These are phyloP conservation scores for Sugiyamaella mastotermitis DNA, from an alignment of 805 yeast species.

Conservation along the genomic window DNA sequence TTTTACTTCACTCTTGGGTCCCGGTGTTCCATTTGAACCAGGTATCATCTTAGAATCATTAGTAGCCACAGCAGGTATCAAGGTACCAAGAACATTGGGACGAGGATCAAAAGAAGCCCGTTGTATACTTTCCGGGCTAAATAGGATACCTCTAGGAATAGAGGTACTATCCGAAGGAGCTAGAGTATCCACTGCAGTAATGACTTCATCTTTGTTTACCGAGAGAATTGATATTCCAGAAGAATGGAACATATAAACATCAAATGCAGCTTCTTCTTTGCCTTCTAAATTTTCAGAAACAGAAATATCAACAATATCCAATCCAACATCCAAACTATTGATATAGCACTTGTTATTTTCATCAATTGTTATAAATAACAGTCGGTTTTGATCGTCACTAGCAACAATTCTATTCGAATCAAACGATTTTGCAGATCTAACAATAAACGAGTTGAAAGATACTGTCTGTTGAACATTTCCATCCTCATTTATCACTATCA, in stretches of 20 bases:
- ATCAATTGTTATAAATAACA: too few species aligned
- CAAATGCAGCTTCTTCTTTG: conserved; percentile 10
- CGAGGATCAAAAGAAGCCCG: too few species aligned
- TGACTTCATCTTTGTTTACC: conserved; percentile 9
- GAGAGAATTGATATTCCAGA: conserved; percentile 17
- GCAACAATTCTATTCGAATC: too few species aligned
- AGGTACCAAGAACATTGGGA: too few species aligned
- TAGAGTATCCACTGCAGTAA: neutral
- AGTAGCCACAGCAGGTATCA: neutral
- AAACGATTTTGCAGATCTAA: neutral
- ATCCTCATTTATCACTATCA: neutral
- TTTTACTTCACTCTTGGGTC: neutral
- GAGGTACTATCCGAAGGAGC: neutral
- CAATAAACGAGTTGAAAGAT: neutral
- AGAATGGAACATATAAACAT: conserved; percentile 17
- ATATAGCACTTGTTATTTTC: too few species aligned
- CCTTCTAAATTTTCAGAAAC: conserved; percentile 13
- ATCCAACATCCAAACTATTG: conserved; percentile 1
- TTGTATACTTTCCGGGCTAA: too few species aligned
- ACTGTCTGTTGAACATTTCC: neutral
- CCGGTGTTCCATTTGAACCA: neutral
- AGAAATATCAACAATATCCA: conserved; percentile 10
- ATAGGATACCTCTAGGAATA: too few species aligned
- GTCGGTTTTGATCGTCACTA: too few species aligned
- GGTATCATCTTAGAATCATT: neutral